Base-by-base conservation (phyloP, 495 filamentous ascomycete species). In the Lasiosphaeria ovina region DNA sequence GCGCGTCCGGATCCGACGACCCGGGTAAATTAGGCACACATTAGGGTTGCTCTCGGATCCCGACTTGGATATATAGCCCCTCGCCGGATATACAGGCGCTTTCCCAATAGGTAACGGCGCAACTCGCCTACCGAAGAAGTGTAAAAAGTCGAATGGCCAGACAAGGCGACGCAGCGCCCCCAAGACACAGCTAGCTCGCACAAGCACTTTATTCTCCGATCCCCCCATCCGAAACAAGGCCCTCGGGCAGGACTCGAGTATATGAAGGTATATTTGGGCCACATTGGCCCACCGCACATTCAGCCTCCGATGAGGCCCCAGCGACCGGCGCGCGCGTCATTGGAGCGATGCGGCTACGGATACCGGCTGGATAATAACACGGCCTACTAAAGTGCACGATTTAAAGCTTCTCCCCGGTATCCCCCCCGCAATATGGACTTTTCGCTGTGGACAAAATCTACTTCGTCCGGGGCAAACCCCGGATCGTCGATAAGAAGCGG, bases 111-210 rank as follows among this genome's bases (percentile, higher is more conserved):
- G 45, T 2, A 57, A 17, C 40, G 32, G 31, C 8, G 6, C 6
- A n/a, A 9, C 11, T 12, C 10, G 16, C 36, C 0, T 40, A 34
- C 61, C 51, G 58, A 48, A 16, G 10, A 60, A 61, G 64, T 60
- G 60, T 66, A 63, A 63, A 61, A 58, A 56, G 34, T 55, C 54
- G 31, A 38, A 10, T 38, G n/a, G 12, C 3, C 14, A n/a, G 8
- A 38, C 3, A 17, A 17, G 3, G 31, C 35, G 17, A 42, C 49
- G 42, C 11, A 32, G 16, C 6, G 35, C 33, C 14, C 38, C 10
- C 14, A 10, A 47, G 44, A 14, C 6, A 4, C 12, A 47, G 12
- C 44, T 55, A 31, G n/a, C 36, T 32, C 12, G 44, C n/a, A 16
- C 8, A 11, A 6, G 17, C 45, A 5, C 17, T 58, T 10, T 24